These are phyloP conservation scores for Blastocystis sp. DNA, from an alignment of 352 stramenopile genomes.

Conservation along the genomic window DNA sequence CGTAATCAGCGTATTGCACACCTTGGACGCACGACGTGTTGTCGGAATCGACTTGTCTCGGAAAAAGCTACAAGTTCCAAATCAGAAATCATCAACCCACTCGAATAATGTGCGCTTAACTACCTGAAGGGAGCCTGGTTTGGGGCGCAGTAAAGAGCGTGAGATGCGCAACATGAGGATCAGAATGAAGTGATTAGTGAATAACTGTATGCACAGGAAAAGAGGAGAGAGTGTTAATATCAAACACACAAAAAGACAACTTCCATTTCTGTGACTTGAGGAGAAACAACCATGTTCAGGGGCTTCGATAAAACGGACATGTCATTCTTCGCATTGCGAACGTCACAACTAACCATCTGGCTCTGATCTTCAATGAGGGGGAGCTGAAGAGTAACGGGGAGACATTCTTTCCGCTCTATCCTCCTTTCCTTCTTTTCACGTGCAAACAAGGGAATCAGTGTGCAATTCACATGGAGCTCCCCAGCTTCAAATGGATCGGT, in stretches of 20 bases:
- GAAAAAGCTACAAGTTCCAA: background rate
- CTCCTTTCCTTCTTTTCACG: too few species aligned
- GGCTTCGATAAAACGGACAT: background rate
- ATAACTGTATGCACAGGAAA: background rate
- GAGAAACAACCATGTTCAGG: background rate
- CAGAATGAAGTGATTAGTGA: background rate
- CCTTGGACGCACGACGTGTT: conserved; percentile 14
- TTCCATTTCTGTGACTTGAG: background rate
- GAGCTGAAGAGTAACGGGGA: background rate
- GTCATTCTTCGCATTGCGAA: background rate
- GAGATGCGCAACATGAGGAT: background rate
- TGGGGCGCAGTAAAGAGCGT: background rate
- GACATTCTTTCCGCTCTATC: background rate
- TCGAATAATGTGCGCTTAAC: background rate
- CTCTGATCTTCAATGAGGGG: too few species aligned
- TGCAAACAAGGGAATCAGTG: too few species aligned
- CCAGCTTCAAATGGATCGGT: background rate
- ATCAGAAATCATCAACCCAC: background rate
- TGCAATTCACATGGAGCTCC: background rate
- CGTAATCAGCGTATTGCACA: conserved; percentile 29
- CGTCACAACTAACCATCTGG: background rate
- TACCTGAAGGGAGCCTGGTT: too few species aligned
- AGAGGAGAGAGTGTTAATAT: background rate
- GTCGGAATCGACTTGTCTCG: background rate
- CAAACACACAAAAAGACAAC: background rate